Base-by-base conservation (phyloP, 2,329 filamentous ascomycete species). In the Xylariaceae sp. region DNA sequence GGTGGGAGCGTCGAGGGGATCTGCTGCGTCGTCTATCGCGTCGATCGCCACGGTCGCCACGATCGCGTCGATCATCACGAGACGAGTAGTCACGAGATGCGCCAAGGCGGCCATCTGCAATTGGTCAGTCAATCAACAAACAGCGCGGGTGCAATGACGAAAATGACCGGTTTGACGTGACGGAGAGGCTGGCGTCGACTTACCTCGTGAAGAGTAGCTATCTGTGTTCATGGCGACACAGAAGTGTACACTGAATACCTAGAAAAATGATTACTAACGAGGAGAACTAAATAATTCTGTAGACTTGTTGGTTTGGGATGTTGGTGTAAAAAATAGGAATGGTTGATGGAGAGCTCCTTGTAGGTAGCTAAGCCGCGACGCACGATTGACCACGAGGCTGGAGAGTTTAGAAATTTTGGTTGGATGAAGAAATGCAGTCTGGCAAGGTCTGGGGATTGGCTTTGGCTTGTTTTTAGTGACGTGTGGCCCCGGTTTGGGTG, bases 201-300 rank as follows among this genome's bases (percentile, higher is more conserved):
- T 35, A 90, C 89, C 89, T 84, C 89, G 84, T 69, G 88, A 86
- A 72, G 86, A 85, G 76, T 92, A 93, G 74, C 81, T 88, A 74
- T 93, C 89, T 73, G 89, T 89, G 88, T 93, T 93, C 90, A 94
- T 94, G 61, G 62, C 84, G 67, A 67, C 62, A 59, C 58, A 57
- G 51, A 48, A 44, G 42, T 5, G 49, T 23, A 15, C 37, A 48
- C 50, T 45, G 15, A 15, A 8, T 53, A 42, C 5, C 23, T 30
- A 30, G 3, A 30, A 4, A 5, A 30, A 30, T 30, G 4, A 30
- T 4, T 30, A 30, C 23, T 30, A 30, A 30, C 23, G 23, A 5
- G 23, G 23, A 30, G 23, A 30, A 30, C 5, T 5, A 30, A 30
- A 30, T 30, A 30, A 30, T 30, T 30, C 23, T 30, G 23, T 30